These are phyloP conservation scores for Diaporthe vaccinii DNA, from an alignment of 2,329 filamentous ascomycete species.

Conservation along the genomic window DNA sequence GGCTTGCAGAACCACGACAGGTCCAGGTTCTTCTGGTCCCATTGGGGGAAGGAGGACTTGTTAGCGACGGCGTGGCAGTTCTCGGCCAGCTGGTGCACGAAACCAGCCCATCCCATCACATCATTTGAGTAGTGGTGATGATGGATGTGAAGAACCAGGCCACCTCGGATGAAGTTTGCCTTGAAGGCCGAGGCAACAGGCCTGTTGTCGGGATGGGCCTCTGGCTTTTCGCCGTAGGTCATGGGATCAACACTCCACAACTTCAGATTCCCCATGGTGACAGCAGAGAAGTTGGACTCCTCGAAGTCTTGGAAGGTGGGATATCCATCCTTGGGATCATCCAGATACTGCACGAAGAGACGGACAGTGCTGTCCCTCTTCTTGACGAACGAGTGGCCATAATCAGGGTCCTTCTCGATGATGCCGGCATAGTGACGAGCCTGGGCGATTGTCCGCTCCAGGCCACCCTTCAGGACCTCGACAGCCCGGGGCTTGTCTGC, in stretches of 20 bases:
- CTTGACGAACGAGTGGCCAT: constrained; percentile 51
- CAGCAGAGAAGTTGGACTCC: constrained; percentile 50
- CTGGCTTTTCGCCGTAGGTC: constrained; percentile 56
- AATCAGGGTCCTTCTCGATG: constrained; percentile 54
- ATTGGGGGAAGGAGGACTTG: constrained; percentile 50
- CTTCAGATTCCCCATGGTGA: constrained; percentile 50
- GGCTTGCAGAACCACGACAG: constrained; percentile 50
- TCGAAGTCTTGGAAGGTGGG: constrained; percentile 57
- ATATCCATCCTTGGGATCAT: constrained; percentile 50
- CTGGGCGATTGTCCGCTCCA: constrained; percentile 45
- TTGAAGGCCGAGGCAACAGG: constrained; percentile 55
- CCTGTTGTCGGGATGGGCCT: constrained; percentile 51
- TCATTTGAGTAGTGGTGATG: constrained; percentile 59
- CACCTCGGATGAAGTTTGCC: constrained; percentile 57
- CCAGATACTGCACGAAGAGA: constrained; percentile 55
- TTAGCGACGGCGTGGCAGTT: constrained; percentile 49
- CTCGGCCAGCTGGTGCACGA: constrained; percentile 57
- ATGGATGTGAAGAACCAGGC: constrained; percentile 57
- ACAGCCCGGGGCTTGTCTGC: constrained; percentile 44
- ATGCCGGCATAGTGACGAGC: constrained; percentile 53
- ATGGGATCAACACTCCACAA: constrained; percentile 53
- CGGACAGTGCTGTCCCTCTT: constrained; percentile 48
- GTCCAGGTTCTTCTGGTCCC: constrained; percentile 54
- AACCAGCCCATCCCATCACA: constrained; percentile 56
- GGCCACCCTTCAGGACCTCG: constrained; percentile 46